Base-by-base conservation (phyloP, 345 rosid genomes). In the Hibiscus syriacus region DNA sequence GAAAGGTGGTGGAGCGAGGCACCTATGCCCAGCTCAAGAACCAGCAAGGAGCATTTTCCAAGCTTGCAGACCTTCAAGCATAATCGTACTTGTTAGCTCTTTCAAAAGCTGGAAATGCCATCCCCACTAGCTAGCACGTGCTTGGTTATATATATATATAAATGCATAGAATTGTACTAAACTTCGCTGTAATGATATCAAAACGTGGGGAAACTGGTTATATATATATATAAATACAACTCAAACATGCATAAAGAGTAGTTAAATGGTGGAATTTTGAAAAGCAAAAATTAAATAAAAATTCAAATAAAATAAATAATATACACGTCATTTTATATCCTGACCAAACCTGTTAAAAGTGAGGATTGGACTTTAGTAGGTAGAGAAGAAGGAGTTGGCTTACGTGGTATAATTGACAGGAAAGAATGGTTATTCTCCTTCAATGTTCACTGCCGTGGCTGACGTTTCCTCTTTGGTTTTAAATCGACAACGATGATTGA, bases 401-500 rank as follows among this genome's bases (percentile, higher is more conserved):
- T 39, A 39, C 25, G 16, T 0, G 41, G 54, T 61, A n/a, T n/a
- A 36, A 4, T 50, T 4, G 2, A 38, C 1, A 30, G 8, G 27
- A 30, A 4, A 41, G 6, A 14, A 27, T 62, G 52, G 9, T 64
- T 26, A 6, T 13, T 6, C 43, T 30, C 36, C 66, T 50, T 39
- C 45, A 8, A 2, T 39, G 39, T 72, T 67, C 59, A 69, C 38
- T 71, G 79, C 66, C 86, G 76, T 54, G 19, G 74, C 34, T 68
- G 85, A 55, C 80, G 82, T 54, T 29, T 74, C 67, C 60, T 71
- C 73, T 62, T 76, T 2, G 79, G 14, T 77, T 84, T 84, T 43
- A 87, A 81, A 74, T 87, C 89, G 61, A 87, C 86, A 12, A 87
- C 89, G 19, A 87, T 67, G 43, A 87, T 56, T 20, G 89, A 83